Percentiles rank a stretch among this genome's conserved stretches.
phyloP scores from a whole-genome alignment of 768 basidiomycete genomes.

The Boletus reticulatus region DNA sequence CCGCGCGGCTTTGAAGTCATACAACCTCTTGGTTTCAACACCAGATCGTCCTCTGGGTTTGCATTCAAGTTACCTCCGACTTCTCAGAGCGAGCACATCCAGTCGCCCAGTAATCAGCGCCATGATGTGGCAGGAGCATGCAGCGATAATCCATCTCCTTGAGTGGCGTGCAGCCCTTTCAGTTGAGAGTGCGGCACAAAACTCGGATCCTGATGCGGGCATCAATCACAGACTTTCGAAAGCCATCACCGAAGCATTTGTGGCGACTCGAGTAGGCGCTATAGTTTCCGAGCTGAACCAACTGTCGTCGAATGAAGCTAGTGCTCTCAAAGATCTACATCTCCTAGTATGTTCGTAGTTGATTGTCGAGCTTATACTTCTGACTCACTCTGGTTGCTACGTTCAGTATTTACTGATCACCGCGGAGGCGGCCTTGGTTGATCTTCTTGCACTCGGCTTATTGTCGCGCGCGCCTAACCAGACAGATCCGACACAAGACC shows the following conservation, averaged over 20 bases:
- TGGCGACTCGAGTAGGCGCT: constrained; percentile 52
- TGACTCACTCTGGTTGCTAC: not conserved
- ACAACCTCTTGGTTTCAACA: constrained; percentile 40
- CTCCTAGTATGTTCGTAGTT: constrained; percentile 24
- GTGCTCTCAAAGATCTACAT: constrained; percentile 22
- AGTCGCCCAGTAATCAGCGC: constrained; percentile 18
- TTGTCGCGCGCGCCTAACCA: constrained; percentile 24
- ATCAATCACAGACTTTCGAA: constrained; percentile 56
- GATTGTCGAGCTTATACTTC: no score
- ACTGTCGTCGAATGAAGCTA: constrained; percentile 16
- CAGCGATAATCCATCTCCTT: constrained; percentile 45
- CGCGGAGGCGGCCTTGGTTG: constrained; percentile 52
- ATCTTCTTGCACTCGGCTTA: constrained; percentile 57
- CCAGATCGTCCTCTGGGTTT: constrained; percentile 8
- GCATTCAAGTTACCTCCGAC: constrained; percentile 48
- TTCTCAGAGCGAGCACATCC: constrained; percentile 33
- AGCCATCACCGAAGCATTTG: constrained; percentile 68
- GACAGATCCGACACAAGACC: constrained; percentile 43
- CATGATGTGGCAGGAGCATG: constrained; percentile 38
- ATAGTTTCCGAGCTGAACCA: constrained; percentile 39
- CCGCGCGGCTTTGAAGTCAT: constrained; percentile 65
- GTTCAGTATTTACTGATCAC: constrained; percentile 59
- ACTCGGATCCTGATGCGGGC: constrained; percentile 49
- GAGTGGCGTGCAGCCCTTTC: constrained; percentile 66
- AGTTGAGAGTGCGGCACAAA: constrained; percentile 40